Conservation (phyloP, 2,329 filamentous ascomycete genomes). For the Penicillium hordei region DNA sequence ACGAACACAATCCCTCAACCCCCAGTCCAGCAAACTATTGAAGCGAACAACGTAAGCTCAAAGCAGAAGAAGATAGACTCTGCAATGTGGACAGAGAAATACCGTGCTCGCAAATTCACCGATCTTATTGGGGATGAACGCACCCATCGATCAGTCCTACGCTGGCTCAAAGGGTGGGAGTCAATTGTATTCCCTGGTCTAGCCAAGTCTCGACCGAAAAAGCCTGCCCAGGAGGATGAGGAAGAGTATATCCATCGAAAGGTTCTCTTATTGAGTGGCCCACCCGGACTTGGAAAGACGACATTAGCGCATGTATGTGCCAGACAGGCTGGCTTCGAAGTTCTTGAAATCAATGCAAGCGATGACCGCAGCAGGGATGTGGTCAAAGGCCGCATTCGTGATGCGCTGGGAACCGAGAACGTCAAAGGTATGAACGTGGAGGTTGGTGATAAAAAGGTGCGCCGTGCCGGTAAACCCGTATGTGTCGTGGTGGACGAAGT, state of each 20-base stretch:
- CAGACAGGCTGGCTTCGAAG: constrained; percentile 90
- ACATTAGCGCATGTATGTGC: constrained; percentile 96
- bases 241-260: constrained; percentile 81
- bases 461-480: constrained; percentile 77
- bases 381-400: constrained; percentile 85
- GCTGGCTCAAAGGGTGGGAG: constrained; percentile 96
- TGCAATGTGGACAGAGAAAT: constrained; percentile 91
- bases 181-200: constrained; percentile 83
- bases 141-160: constrained; percentile 83
- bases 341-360: constrained; percentile 96
- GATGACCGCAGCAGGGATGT: constrained; percentile 89
- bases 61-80: constrained; percentile 33
- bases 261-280: constrained; percentile 84
- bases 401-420: constrained; percentile 90
- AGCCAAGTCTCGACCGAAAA: constrained; percentile 59
- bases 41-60: constrained; percentile 26
- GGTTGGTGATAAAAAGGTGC: constrained; percentile 51
- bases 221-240: constrained; percentile 45
- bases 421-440: constrained; percentile 66
- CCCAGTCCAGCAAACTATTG: constrained; percentile 35
- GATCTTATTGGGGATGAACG: constrained; percentile 93
- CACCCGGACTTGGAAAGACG: constrained; percentile 92
- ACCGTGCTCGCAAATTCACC: constrained; percentile 85
- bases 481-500: constrained; percentile 97
- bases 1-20: constrained; percentile 19